Evolutionary conservation across 441 rosid genomes (phyloP).

Genomic region (Metrosideros polymorpha): DNA sequence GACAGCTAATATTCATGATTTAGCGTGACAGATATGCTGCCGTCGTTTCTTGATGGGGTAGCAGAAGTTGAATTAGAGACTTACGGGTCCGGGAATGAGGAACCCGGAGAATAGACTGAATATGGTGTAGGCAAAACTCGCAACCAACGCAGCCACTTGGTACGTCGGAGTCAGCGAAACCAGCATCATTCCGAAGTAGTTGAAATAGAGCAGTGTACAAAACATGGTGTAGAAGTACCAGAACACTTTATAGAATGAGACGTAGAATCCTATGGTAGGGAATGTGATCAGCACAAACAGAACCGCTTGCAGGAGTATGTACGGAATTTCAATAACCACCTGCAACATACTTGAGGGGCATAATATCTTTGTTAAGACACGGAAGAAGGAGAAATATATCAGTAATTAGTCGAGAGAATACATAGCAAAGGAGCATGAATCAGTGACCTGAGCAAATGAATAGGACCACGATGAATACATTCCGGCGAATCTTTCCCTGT

Average conservation of each 20-base stretch:
- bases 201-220: constrained; percentile 20
- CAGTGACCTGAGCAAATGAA: constrained; percentile 27
- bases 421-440: neutral
- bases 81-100: constrained; percentile 24
- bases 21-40: neutral
- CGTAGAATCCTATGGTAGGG: constrained; percentile 6
- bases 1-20: neutral
- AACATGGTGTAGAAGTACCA: constrained; percentile 27
- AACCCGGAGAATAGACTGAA: constrained; percentile 18
- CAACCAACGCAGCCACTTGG: constrained; percentile 18
- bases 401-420: neutral
- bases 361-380: neutral
- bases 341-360: neutral
- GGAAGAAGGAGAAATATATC: neutral
- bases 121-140: constrained; percentile 10
- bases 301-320: constrained; percentile 8
- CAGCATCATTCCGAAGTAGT: constrained; percentile 26
- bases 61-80: neutral
- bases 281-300: constrained; percentile 5
- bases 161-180: constrained; percentile 19
- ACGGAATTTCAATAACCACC: constrained; percentile 31
- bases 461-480: constrained; percentile 31
- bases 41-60: neutral
- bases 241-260: constrained; percentile 11
- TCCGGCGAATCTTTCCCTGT: constrained; percentile 32